phyloP scores from a whole-genome alignment of 306 rosid genomes.

The Gynostemma pentaphyllum region DNA sequence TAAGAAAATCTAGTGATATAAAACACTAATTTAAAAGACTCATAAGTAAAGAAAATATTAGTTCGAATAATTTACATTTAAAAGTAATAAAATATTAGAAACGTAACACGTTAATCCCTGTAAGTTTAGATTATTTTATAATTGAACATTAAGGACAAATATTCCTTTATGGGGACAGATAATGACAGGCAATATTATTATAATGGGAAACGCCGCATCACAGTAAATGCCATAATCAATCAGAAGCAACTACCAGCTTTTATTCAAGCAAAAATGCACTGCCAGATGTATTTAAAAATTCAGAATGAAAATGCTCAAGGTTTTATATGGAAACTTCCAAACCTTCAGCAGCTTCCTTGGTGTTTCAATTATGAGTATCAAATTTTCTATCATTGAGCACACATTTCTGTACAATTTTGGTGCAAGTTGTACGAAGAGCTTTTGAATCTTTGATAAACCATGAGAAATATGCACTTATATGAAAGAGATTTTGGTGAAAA shows the following conservation, averaged over 20 bases:
- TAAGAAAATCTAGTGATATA: no score
- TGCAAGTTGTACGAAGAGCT: background rate
- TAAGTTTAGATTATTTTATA: no score
- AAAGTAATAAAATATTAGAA: no score
- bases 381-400: background rate
- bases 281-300: background rate
- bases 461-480: background rate
- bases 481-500: no score
- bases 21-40: no score
- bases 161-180: background rate
- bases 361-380: background rate
- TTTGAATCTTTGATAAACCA: background rate
- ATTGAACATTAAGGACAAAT: background rate
- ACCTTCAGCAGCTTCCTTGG: background rate
- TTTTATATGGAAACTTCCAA: background rate
- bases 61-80: no score
- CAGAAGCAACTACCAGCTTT: background rate
- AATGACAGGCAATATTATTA: background rate
- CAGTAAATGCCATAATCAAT: slow-evolving; percentile 4
- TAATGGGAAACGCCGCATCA: background rate
- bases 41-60: no score
- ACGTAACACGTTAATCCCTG: no score
- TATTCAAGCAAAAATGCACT: background rate
- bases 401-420: background rate
- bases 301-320: background rate